Evolutionary conservation across 179 eudicot genomes (phyloP).

Genomic region (Carnegiea gigantea): DNA sequence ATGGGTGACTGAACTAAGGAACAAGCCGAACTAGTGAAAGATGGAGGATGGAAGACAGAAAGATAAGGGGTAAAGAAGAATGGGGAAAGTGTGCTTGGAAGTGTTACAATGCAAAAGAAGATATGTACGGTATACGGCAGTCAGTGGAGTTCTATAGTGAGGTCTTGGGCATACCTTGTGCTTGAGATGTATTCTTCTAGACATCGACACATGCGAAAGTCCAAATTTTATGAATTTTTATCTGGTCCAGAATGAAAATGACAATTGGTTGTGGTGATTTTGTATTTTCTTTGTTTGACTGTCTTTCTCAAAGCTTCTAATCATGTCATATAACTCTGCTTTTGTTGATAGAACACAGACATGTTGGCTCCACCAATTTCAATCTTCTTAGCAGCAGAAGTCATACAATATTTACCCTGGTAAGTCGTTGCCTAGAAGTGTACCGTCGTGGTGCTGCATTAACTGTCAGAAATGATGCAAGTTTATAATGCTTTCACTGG

Average conservation of each 20-base stretch:
- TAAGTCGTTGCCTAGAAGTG: slow-evolving; percentile 26
- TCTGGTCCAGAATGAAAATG: not conserved
- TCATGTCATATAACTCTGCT: slow-evolving; percentile 17
- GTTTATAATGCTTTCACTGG: no score
- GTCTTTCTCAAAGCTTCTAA: not conserved
- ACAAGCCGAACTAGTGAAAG: no score
- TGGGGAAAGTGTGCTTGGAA: no score
- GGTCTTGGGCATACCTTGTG: not conserved
- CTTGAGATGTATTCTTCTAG: not conserved
- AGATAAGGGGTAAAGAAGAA: no score
- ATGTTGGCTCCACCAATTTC: slow-evolving; percentile 98
- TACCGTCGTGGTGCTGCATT: no score
- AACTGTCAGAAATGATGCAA: no score
- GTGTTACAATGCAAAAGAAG: no score
- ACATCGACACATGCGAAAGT: not conserved
- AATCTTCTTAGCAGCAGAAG: slow-evolving; percentile 99
- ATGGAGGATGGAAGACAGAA: no score
- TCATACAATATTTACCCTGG: slow-evolving; percentile 98
- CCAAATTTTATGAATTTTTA: not conserved
- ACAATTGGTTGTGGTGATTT: not conserved
- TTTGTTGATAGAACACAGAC: slow-evolving; percentile 84
- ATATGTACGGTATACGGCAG: no score
- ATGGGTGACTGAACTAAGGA: no score
- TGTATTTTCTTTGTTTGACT: slow-evolving; percentile 1
- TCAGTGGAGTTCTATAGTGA: no score